A percentile compares a stretch with the other conserved stretches of the same genome.
Conservation (phyloP, 345 rosid genomes). For the Microcos paniculata region DNA sequence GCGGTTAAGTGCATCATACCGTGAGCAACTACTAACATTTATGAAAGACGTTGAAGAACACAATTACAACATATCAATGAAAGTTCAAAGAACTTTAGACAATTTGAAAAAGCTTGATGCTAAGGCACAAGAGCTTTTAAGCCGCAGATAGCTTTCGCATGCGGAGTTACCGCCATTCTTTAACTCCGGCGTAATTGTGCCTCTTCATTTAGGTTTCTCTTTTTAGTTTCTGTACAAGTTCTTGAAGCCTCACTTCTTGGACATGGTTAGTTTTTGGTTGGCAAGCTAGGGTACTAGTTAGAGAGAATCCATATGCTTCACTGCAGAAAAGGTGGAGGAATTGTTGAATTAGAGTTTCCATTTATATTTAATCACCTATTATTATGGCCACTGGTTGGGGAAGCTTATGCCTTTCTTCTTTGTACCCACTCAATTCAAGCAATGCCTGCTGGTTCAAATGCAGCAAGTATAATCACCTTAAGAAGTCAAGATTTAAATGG, state of each 20-base stretch:
- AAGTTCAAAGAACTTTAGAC: conserved; percentile 42
- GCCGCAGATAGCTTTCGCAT: neutral
- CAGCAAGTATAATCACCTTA: no score
- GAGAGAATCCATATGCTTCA: neutral
- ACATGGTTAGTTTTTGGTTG: neutral
- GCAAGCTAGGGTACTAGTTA: neutral
- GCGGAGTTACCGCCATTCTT: neutral
- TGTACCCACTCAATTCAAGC: no score
- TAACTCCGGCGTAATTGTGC: neutral
- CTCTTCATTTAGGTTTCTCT: neutral
- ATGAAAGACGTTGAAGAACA: conserved; percentile 62
- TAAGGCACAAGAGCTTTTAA: conserved; percentile 20
- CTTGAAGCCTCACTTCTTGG: neutral
- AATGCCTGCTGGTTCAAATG: no score
- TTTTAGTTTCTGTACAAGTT: neutral
- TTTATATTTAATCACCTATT: no score
- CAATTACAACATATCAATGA: conserved; percentile 40
- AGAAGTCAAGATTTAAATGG: no score
- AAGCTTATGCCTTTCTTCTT: no score
- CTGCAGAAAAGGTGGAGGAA: neutral
- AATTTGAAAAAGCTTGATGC: conserved; percentile 34
- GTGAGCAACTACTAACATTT: conserved; percentile 52
- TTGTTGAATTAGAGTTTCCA: conserved; percentile 6
- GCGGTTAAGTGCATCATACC: conserved; percentile 58
- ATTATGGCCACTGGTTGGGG: no score